Evolutionary conservation across 495 filamentous ascomycete species (phyloP).

Genomic region (Penicillium pulvis): DNA sequence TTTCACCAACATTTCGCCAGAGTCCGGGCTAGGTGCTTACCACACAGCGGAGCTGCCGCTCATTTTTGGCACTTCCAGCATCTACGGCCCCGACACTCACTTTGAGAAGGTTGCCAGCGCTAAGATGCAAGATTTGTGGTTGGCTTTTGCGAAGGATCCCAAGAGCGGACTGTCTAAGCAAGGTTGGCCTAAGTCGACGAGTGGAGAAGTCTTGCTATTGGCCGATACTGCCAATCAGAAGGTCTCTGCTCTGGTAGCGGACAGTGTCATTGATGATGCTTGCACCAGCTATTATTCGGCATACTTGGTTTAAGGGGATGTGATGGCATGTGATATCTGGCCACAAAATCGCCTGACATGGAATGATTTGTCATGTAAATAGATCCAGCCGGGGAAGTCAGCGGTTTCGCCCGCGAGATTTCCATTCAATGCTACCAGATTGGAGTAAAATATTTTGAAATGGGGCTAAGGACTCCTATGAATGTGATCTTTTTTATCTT

Average conservation of each 20-base stretch:
- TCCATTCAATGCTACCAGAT: neutral
- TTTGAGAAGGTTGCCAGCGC: neutral
- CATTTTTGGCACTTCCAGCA: neutral
- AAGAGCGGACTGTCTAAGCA: neutral
- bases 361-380: neutral
- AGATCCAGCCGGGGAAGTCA: neutral
- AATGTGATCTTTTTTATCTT: neutral
- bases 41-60: neutral
- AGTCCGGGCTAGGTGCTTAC: neutral
- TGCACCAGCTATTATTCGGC: neutral
- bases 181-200: neutral
- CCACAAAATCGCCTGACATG: neutral
- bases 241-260: neutral
- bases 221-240: neutral
- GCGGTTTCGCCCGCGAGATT: neutral
- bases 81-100: neutral
- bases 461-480: neutral
- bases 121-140: neutral
- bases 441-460: no score
- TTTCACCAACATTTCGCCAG: neutral
- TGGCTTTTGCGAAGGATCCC: neutral
- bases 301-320: neutral
- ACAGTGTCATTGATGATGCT: conserved; percentile 1
- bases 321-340: neutral
- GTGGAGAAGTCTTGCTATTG: neutral